phyloP scores from a whole-genome alignment of 495 filamentous ascomycete genomes.

The Neurospora sp. region DNA sequence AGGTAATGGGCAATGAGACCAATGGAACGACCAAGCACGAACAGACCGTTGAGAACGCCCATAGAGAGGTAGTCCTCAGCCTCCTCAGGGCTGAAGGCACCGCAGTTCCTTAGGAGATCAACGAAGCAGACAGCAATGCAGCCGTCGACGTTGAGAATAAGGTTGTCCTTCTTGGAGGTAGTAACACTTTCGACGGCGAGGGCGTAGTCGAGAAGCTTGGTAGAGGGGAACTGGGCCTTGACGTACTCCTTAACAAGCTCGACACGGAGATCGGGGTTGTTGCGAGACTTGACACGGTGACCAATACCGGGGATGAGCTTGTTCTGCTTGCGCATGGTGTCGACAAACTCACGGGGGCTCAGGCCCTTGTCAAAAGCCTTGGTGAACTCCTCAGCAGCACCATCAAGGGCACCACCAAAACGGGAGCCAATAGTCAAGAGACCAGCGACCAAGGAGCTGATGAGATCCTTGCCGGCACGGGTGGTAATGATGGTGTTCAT shows the following conservation, averaged over 20 bases:
- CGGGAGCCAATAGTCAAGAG: constrained; percentile 96
- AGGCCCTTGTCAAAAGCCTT: constrained; percentile 97
- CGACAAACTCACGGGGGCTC: constrained; percentile 96
- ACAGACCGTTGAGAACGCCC: constrained; percentile 98
- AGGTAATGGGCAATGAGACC: constrained; percentile 99
- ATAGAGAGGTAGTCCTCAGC: constrained; percentile 79
- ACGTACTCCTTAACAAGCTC: constrained; percentile 99
- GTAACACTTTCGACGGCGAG: constrained; percentile 96
- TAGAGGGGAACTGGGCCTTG: constrained; percentile 89
- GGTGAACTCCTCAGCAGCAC: constrained; percentile 96
- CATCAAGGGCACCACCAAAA: constrained; percentile 96
- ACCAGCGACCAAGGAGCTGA: constrained; percentile 88
- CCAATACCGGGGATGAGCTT: constrained; percentile 99
- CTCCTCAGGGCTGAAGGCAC: constrained; percentile 80
- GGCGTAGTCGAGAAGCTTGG: constrained; percentile 96
- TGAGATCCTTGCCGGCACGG: constrained; percentile 95
- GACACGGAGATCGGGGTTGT: constrained; percentile 98
- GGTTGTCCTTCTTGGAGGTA: constrained; percentile 99
- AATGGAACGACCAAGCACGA: constrained; percentile 91
- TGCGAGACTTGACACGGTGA: constrained; percentile 97
- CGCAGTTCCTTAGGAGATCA: constrained; percentile 93
- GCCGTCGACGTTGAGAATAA: constrained; percentile 98
- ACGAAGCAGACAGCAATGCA: constrained; percentile 98
- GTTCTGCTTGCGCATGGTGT: constrained; percentile 98
- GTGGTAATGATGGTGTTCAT: constrained; percentile 99